phyloP scores from a whole-genome alignment of 805 yeast genomes.

The Candida orba region DNA sequence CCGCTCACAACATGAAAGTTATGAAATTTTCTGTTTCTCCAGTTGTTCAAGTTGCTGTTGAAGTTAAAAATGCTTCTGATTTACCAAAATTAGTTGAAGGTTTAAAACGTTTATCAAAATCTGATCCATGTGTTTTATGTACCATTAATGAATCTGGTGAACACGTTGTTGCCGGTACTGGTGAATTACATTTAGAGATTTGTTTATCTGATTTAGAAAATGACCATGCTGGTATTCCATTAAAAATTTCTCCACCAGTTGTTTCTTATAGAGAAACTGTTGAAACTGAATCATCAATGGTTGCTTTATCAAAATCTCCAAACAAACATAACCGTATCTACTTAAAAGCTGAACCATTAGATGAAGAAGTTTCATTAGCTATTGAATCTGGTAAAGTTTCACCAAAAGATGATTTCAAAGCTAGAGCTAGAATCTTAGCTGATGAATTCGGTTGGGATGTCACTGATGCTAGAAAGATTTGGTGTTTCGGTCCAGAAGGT shows the following conservation, averaged over 20 bases:
- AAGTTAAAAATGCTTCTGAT: slow-evolving; percentile 98
- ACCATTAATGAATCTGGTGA: slow-evolving; percentile 92
- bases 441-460: slow-evolving; percentile 99
- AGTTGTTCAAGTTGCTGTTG: slow-evolving; percentile 99
- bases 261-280: slow-evolving; percentile 99
- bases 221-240: slow-evolving; percentile 99
- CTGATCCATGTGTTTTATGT: slow-evolving; percentile 97
- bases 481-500: slow-evolving; percentile 99
- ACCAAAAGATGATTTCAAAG: slow-evolving; percentile 97
- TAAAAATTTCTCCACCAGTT: slow-evolving; percentile 95
- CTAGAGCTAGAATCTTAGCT: slow-evolving; percentile 97
- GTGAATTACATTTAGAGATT: slow-evolving; percentile 99
- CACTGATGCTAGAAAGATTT: slow-evolving; percentile 99
- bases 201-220: slow-evolving; percentile 93
- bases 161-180: slow-evolving; percentile 99
- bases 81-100: slow-evolving; percentile 99
- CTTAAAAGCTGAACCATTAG: slow-evolving; percentile 94
- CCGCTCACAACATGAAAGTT: slow-evolving; percentile 99
- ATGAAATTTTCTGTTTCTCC: slow-evolving; percentile 99
- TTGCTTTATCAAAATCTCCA: slow-evolving; percentile 98
- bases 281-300: slow-evolving; percentile 86
- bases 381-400: slow-evolving; percentile 88
- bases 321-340: slow-evolving; percentile 99
- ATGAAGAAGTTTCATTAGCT: slow-evolving; percentile 87
- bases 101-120: slow-evolving; percentile 98